Conservation (phyloP, 176 grass and related monocot genomes). For the Secale cereale region DNA sequence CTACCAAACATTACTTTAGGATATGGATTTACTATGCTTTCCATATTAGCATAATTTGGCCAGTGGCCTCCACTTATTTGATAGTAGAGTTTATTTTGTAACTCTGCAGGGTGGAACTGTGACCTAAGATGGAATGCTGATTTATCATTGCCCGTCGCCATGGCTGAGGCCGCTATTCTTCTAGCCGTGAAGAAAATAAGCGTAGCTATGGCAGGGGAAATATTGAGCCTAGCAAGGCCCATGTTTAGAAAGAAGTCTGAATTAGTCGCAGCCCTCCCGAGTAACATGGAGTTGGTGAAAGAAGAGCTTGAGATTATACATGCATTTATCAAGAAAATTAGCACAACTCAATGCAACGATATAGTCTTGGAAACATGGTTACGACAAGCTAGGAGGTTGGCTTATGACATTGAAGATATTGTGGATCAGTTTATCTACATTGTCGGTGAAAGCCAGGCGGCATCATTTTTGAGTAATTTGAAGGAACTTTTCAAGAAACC, state of each 20-base stretch:
- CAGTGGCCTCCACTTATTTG: not conserved
- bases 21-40: too few species aligned
- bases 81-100: not conserved
- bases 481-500: constrained; percentile 18
- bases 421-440: constrained; percentile 32
- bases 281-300: constrained; percentile 16
- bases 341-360: not conserved
- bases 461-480: not conserved
- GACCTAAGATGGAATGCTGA: not conserved
- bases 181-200: constrained; percentile 19
- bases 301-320: constrained; percentile 34
- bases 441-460: not conserved
- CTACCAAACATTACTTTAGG: too few species aligned
- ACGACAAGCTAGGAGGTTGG: constrained; percentile 16
- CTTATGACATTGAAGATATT: constrained; percentile 40
- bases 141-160: not conserved
- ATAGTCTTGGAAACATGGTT: constrained; percentile 26
- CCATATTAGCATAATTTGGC: too few species aligned
- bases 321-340: constrained; percentile 13
- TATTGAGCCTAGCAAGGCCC: constrained; percentile 7
- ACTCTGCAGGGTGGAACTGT: not conserved
- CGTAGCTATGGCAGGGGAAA: constrained; percentile 14
- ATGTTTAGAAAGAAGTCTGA: constrained; percentile 13
- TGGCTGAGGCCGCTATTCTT: constrained; percentile 37
- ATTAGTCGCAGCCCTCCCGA: not conserved